Conservation (phyloP, 208 protist species). For the Acanthamoeba royreba region DNA sequence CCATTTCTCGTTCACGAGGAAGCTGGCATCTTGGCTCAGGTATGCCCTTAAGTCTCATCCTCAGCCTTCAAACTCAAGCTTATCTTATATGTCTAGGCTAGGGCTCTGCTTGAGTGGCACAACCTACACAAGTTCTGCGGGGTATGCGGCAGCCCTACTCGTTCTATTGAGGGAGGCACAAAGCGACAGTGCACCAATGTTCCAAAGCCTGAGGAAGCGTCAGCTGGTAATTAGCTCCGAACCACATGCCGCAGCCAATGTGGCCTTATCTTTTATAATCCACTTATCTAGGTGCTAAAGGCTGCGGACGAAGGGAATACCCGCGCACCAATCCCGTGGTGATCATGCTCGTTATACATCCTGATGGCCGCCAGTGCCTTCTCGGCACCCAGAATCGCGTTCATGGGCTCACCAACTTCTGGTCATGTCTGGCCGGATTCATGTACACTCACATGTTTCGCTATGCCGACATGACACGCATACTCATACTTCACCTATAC, state of each 20-base stretch:
- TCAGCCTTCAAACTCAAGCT: background rate
- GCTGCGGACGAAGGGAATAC: background rate
- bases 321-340: background rate
- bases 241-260: no score
- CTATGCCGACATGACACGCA: background rate
- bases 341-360: background rate
- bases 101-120: background rate
- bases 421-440: background rate
- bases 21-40: background rate
- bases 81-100: background rate
- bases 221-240: background rate
- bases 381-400: background rate
- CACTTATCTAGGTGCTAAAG: background rate
- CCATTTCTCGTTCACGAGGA: background rate
- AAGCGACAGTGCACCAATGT: background rate
- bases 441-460: background rate
- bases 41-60: background rate
- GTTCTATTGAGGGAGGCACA: background rate
- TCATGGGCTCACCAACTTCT: background rate
- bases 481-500: background rate
- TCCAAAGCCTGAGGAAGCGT: background rate
- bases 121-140: background rate
- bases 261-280: background rate
- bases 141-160: background rate
- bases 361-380: background rate